Evolutionary conservation across 106 monocot species (phyloP).

Genomic region (Dendrobium huoshanense): DNA sequence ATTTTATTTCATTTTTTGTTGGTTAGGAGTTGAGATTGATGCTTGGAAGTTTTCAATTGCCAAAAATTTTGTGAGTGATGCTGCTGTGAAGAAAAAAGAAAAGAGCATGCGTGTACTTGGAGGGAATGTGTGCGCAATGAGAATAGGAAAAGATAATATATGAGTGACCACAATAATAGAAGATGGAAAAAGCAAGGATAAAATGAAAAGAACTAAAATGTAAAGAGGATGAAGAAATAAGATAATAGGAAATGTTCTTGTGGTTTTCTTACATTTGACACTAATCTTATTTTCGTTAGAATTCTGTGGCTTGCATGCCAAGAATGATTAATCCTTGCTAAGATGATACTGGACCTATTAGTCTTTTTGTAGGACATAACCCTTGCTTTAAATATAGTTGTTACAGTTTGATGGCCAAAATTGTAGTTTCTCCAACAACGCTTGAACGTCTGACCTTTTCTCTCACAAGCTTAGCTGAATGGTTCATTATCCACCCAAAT

Average conservation of each 20-base stretch:
- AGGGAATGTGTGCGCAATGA: not conserved
- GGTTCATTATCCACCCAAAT: no score
- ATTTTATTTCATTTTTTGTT: no score
- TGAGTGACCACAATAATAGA: not conserved
- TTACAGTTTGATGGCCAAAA: not conserved
- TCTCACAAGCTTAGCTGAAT: no score
- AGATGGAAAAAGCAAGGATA: no score
- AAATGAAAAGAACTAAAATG: no score
- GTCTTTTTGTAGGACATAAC: not conserved
- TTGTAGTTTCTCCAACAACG: not conserved
- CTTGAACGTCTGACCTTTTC: not conserved
- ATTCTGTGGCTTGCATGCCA: not conserved
- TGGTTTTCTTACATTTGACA: no score
- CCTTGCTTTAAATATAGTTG: not conserved
- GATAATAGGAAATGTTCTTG: no score
- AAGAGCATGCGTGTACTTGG: not conserved
- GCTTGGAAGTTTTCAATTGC: not conserved
- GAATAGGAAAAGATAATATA: not conserved
- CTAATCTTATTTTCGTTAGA: no score
- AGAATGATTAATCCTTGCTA: not conserved
- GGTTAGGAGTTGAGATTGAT: not conserved
- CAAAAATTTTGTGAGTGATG: not conserved
- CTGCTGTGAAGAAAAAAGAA: not conserved
- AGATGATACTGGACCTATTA: not conserved
- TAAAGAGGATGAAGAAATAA: no score